Percentiles rank a stretch among this genome's conserved stretches.
phyloP scores from a whole-genome alignment of 352 stramenopile genomes.

The Globisporangium solare region DNA sequence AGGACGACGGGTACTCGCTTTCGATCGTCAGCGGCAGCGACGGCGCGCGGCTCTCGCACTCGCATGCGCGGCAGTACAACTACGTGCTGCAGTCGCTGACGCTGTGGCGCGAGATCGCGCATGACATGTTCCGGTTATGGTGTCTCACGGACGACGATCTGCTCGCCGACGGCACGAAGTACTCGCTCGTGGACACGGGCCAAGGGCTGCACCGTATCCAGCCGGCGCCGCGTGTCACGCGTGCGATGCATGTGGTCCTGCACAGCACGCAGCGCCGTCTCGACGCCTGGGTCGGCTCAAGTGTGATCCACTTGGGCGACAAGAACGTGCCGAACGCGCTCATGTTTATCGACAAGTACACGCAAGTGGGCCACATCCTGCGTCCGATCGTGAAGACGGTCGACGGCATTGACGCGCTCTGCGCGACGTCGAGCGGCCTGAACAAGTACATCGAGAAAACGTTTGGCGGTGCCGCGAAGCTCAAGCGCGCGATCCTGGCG shows the following conservation, averaged over 20 bases:
- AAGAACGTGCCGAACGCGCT: conserved; percentile 98
- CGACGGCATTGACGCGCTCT: conserved; percentile 62
- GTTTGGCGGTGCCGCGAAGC: conserved; percentile 82
- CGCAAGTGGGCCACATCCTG: conserved; percentile 87
- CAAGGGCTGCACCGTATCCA: conserved; percentile 95
- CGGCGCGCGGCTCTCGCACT: conserved; percentile 93
- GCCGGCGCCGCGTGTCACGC: conserved; percentile 88
- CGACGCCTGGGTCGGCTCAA: conserved; percentile 90
- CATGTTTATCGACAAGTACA: conserved; percentile 99
- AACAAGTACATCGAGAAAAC: conserved; percentile 60
- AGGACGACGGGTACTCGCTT: conserved; percentile 78
- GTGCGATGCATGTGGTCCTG: conserved; percentile 94
- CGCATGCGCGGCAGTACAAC: conserved; percentile 93
- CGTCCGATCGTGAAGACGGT: conserved; percentile 87
- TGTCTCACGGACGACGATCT: conserved; percentile 92
- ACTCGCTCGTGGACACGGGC: conserved; percentile 92
- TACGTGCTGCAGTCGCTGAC: conserved; percentile 96
- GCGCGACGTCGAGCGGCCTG: conserved; percentile 37
- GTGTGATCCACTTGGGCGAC: conserved; percentile 96
- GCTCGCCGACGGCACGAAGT: conserved; percentile 75
- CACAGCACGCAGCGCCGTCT: conserved; percentile 70
- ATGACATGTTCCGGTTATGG: conserved; percentile 97
- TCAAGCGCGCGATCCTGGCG: conserved; percentile 90
- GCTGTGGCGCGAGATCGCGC: conserved; percentile 94
- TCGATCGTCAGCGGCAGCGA: conserved; percentile 92